phyloP scores from a whole-genome alignment of 164 flowering plant genomes.

The Kalanchoe fedtschenkoi region DNA sequence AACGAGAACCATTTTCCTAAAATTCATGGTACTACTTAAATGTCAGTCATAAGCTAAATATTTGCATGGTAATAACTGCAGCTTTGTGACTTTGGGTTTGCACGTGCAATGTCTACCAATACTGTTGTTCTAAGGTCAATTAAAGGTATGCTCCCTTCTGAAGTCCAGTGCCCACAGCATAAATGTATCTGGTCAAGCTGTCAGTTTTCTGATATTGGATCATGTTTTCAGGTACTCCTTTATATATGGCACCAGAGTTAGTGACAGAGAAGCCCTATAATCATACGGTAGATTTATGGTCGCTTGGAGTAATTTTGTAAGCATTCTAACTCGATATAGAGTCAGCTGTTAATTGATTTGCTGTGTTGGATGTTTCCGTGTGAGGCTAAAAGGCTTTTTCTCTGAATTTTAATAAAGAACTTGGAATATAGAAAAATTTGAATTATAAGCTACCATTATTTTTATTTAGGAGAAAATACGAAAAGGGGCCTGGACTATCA shows the following conservation, averaged over 20 bases:
- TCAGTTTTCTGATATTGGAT: conserved; percentile 5
- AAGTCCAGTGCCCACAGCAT: background rate
- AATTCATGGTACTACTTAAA: too few species aligned
- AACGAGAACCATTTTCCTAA: background rate
- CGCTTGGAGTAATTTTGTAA: conserved; percentile 97
- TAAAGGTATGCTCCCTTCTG: conserved; percentile 45
- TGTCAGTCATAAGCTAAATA: background rate
- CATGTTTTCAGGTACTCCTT: conserved; percentile 62
- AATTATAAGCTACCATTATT: too few species aligned
- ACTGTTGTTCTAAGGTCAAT: conserved; percentile 93
- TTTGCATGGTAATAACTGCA: conserved; percentile 19
- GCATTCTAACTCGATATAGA: conserved; percentile 13
- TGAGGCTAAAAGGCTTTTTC: background rate
- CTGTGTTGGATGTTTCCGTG: background rate
- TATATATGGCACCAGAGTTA: conserved; percentile 98
- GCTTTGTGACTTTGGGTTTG: conserved; percentile 99
- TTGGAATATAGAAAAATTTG: too few species aligned
- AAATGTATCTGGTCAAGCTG: background rate
- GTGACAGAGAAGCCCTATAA: conserved; percentile 97
- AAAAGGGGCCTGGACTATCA: too few species aligned
- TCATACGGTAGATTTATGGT: conserved; percentile 97
- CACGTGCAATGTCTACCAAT: conserved; percentile 94
- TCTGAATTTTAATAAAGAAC: background rate
- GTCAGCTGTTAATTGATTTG: too few species aligned
- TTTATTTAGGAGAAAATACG: too few species aligned